Base-by-base conservation (phyloP, 345 rosid genomes). In the Citrus glauca region DNA sequence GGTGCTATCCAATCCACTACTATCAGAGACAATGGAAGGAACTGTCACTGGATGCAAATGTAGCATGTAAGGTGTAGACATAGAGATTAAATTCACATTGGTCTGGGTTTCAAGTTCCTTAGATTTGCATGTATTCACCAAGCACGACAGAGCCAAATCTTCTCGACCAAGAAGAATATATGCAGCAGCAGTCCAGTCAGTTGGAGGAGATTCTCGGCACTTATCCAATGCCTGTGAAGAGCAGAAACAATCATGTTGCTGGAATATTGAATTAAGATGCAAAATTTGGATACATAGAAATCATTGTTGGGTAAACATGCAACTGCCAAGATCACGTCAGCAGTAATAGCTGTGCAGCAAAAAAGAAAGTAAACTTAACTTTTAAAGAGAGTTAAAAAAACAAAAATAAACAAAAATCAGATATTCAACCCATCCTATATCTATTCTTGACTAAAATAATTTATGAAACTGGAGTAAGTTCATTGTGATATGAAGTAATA, bases 161-260 rank as follows among this genome's bases (percentile, higher is more conserved):
- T 93, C 95, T 78, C 98, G 93, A 76, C 99, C 94, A 86, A 95
- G 92, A 81, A 95, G 95, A 80, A 92, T 85, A 85, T 92, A 95
- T 61, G 97, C 99, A 81, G 93, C 87, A 9, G 93, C 95, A 81
- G 99, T 94, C 99, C 99, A 95, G 81, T 92, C 94, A 63, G 88
- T 85, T 14, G 99, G 98, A 76, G 99, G 98, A 78, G 92, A 92
- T 84, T 93, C 99, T 69, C 98, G 89, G 77, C 98, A 93, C 83
- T 88, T 90, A 82, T 92, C 96, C 84, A 93, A 81, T 69, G 97
- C 98, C 99, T 93, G 80, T 64, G 77, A 78, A 84, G 80, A 37
- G 66, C 71, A 84, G 59, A 84, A 75, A 37, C 55, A 81, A 80
- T 78, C 53, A 27, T 77, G 78, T 5, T 74, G 40, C 40, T 37